phyloP scores from a whole-genome alignment of 345 rosid genomes.

The Bruguiera parviflora region DNA sequence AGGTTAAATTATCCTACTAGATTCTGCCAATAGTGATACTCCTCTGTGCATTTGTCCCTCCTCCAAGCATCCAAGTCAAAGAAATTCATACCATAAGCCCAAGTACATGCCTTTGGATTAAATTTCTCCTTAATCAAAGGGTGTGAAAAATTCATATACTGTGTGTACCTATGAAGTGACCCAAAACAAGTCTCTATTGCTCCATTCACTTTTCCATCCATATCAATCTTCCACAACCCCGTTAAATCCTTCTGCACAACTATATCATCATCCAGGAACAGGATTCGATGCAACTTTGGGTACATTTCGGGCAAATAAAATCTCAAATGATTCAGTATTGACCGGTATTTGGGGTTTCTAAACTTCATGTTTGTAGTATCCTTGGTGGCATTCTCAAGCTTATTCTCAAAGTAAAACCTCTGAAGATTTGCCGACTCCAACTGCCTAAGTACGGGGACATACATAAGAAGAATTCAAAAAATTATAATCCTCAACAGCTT shows the following conservation, averaged over 20 bases:
- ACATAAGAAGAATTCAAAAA: constrained; percentile 93
- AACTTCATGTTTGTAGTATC: constrained; percentile 95
- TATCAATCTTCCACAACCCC: constrained; percentile 89
- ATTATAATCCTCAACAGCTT: constrained; percentile 94
- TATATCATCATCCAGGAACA: constrained; percentile 91
- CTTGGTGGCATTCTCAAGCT: constrained; percentile 87
- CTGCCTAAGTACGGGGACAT: constrained; percentile 87
- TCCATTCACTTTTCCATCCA: constrained; percentile 98
- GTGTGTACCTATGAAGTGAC: constrained; percentile 92
- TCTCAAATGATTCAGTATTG: constrained; percentile 89
- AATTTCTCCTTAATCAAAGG: constrained; percentile 92
- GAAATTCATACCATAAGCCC: constrained; percentile 99
- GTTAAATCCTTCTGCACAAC: constrained; percentile 97
- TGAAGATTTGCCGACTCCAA: constrained; percentile 84
- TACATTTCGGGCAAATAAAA: constrained; percentile 97
- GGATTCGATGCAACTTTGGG: constrained; percentile 75
- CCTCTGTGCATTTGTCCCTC: constrained; percentile 94
- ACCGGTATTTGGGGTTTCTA: constrained; percentile 91
- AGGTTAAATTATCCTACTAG: constrained; percentile 44
- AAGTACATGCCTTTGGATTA: constrained; percentile 95
- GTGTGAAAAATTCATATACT: constrained; percentile 96
- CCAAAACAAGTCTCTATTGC: constrained; percentile 99
- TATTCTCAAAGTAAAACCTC: constrained; percentile 92
- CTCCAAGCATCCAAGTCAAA: constrained; percentile 99
- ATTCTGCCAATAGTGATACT: constrained; percentile 98